Evolutionary conservation across 2,329 filamentous ascomycete species (phyloP).

Genomic region (Penicillium sp.): DNA sequence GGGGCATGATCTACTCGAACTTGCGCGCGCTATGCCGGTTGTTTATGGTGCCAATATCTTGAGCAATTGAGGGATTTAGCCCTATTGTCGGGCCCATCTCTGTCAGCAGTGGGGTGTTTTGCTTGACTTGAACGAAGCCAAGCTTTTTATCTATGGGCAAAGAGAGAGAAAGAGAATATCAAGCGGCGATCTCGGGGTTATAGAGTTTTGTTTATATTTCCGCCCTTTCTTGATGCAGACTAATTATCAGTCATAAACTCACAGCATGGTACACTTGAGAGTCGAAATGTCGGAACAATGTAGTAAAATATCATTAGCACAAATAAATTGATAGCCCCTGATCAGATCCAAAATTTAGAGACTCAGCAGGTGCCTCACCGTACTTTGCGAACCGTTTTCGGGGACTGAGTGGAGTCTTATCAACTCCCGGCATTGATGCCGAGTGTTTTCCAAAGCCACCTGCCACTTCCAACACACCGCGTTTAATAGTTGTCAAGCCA

Average conservation of each 20-base stretch:
- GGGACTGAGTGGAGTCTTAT: slow-evolving; percentile 16
- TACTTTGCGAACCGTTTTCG: slow-evolving; percentile 25
- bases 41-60: background rate
- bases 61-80: slow-evolving; percentile 2
- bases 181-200: background rate
- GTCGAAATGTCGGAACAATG: background rate
- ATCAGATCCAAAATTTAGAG: background rate
- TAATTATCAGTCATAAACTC: background rate
- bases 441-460: slow-evolving; percentile 11
- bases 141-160: background rate
- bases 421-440: slow-evolving; percentile 23
- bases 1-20: slow-evolving; percentile 9
- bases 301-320: background rate
- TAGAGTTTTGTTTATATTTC: no score
- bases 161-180: background rate
- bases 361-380: slow-evolving; percentile 22
- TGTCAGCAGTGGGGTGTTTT: slow-evolving; percentile 1
- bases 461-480: slow-evolving; percentile 18
- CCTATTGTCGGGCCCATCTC: slow-evolving; percentile 4
- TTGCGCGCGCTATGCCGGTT: slow-evolving; percentile 9
- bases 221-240: no score
- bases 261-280: background rate
- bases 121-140: background rate
- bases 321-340: slow-evolving; percentile 9
- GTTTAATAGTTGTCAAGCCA: slow-evolving; percentile 17